A percentile compares a stretch with the other conserved stretches of the same genome.
Evolutionary conservation across 2,329 filamentous ascomycete genomes (phyloP).

Genomic region (Aureobasidium sp.): DNA sequence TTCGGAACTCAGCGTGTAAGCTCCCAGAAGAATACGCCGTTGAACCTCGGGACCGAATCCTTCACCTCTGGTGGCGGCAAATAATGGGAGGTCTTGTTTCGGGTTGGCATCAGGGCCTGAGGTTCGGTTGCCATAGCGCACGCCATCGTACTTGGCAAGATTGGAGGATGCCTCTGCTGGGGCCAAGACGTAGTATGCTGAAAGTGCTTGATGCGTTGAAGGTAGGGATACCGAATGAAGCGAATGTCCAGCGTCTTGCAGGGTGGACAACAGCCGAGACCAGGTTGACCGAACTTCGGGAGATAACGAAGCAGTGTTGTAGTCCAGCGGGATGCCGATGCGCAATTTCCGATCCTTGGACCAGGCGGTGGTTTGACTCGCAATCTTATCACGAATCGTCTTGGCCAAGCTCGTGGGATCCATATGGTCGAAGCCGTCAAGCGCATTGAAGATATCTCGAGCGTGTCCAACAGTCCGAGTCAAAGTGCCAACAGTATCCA

Average conservation of each 20-base stretch:
- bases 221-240: conserved; percentile 75
- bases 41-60: conserved; percentile 82
- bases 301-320: conserved; percentile 79
- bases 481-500: conserved; percentile 82
- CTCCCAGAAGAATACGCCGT: conserved; percentile 78
- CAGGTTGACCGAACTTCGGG: conserved; percentile 63
- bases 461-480: conserved; percentile 49
- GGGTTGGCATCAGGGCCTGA: conserved; percentile 44
- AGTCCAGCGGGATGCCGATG: conserved; percentile 63
- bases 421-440: conserved; percentile 56
- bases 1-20: conserved; percentile 81
- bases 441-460: conserved; percentile 35
- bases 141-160: conserved; percentile 90
- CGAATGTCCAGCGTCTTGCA: conserved; percentile 60
- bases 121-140: conserved; percentile 71
- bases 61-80: conserved; percentile 64
- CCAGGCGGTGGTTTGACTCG: conserved; percentile 31
- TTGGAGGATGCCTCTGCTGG: conserved; percentile 95
- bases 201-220: conserved; percentile 74
- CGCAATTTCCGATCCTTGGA: conserved; percentile 28
- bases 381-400: conserved; percentile 47
- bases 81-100: conserved; percentile 44
- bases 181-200: conserved; percentile 91
- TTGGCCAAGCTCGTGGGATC: conserved; percentile 68
- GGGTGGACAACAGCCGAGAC: conserved; percentile 51